Conservation (phyloP, 495 filamentous ascomycete species). For the Aspergillus asperescens region DNA sequence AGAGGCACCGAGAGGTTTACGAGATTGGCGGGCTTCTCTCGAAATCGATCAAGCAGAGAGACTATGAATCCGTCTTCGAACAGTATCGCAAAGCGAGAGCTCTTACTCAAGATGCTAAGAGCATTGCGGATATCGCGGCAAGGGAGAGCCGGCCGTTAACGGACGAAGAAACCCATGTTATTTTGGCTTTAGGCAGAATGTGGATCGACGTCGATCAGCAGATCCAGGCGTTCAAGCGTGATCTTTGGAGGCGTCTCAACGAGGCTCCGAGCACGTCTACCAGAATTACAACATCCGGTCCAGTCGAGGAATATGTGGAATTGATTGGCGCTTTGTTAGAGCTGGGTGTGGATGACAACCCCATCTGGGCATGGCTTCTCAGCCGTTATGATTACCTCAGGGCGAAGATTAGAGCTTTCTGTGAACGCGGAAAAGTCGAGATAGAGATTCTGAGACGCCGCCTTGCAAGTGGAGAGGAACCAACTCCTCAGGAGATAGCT, state of each 20-base stretch:
- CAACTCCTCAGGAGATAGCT: conserved; percentile 61
- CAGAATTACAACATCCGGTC: conserved; percentile 34
- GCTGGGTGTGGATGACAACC: conserved; percentile 89
- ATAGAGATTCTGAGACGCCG: conserved; percentile 84
- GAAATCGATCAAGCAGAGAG: conserved; percentile 81
- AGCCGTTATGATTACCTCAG: conserved; percentile 86
- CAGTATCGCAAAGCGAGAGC: conserved; percentile 74
- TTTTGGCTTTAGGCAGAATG: conserved; percentile 87
- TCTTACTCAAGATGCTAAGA: conserved; percentile 67
- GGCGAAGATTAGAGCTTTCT: conserved; percentile 68
- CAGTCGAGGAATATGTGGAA: conserved; percentile 80
- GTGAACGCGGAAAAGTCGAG: conserved; percentile 79
- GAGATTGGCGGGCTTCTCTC: conserved; percentile 71
- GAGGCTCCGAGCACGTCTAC: conserved; percentile 47
- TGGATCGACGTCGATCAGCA: conserved; percentile 86
- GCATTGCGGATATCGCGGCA: conserved; percentile 50
- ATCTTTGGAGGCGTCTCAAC: conserved; percentile 75
- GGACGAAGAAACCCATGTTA: conserved; percentile 74
- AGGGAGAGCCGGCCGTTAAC: conserved; percentile 45
- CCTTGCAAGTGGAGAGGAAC: conserved; percentile 66
- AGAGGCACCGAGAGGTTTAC: conserved; percentile 72
- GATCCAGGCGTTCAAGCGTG: conserved; percentile 78
- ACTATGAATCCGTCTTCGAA: conserved; percentile 81
- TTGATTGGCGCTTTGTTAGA: conserved; percentile 82
- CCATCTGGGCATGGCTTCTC: conserved; percentile 90